These are phyloP conservation scores for Paramarasmius palmivorus DNA, from an alignment of 1,284 basidiomycete genomes.

Conservation along the genomic window DNA sequence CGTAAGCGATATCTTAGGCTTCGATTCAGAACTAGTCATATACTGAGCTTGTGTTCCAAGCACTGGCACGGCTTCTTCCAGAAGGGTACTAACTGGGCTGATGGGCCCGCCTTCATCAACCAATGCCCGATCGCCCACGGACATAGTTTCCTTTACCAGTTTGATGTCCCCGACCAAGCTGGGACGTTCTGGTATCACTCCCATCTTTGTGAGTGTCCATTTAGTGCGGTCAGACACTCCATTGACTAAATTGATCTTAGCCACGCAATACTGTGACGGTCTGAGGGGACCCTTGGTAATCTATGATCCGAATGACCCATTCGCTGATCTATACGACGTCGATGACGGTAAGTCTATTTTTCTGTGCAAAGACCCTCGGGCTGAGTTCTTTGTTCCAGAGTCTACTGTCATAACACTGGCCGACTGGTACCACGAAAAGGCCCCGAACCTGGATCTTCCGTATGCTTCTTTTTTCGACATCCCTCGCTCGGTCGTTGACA, in stretches of 20 bases:
- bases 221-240: conserved; percentile 22
- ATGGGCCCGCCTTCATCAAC: conserved; percentile 22
- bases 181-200: conserved; percentile 29
- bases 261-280: not conserved
- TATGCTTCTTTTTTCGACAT: conserved; percentile 6
- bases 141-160: conserved; percentile 14
- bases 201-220: conserved; percentile 17
- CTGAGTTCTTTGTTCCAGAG: conserved; percentile 20
- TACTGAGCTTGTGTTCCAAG: not conserved
- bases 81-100: not conserved
- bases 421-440: conserved; percentile 36
- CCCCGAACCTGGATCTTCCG: conserved; percentile 7
- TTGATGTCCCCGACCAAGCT: too few relatives aligned
- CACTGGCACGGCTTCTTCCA: not conserved
- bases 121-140: conserved; percentile 31
- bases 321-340: conserved; percentile 37
- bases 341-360: conserved; percentile 34
- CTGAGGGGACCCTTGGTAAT: not conserved
- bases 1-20: not conserved
- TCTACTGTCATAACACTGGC: conserved; percentile 34
- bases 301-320: conserved; percentile 22
- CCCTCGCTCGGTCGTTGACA: too few relatives aligned
- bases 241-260: not conserved
- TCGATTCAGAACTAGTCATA: too few relatives aligned
- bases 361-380: not conserved